Evolutionary conservation across 208 protist genomes (phyloP), one percentile per base, ranked within the genome.

Genomic region (Acanthamoeba triangularis): DNA sequence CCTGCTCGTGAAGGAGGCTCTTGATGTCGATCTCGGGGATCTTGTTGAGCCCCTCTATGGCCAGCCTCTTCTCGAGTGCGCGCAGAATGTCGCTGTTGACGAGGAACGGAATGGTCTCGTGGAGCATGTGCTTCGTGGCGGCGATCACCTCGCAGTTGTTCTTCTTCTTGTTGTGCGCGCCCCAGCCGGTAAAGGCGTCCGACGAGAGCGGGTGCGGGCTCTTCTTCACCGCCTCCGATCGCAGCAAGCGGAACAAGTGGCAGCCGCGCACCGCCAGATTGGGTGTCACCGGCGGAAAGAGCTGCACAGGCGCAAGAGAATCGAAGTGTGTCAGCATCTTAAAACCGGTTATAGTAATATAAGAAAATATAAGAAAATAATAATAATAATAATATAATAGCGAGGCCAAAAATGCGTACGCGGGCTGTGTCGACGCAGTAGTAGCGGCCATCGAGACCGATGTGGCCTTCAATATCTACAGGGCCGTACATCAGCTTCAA

Each of bases 401-500:
- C 10, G 11, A 52, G n/a, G 23, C 65, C 11, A 35, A 88, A 35
- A 74, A n/a, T 14, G 44, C 33, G 59, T 94, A 94, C 56, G 44
- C 90, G 90, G 44, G 90, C 90, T 8, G 90, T 94, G 28, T 94
- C 90, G 28, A 78, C 90, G 44, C 90, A 94, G 90, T 94, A 94
- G 33, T 94, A 94, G 37, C 90, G 37, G 16, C 65, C 65, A n/a
- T 91, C 84, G 35, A 56, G 59, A n/a, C 84, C 84, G 30, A 91
- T 61, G 59, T 78, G 90, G 25, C 90, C 82, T 78, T 94, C 90
- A 41, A 94, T 94, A 41, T 94, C 90, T 25, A 94, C 90, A 25
- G 90, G 90, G 25, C 90, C 90, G 67, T 80, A 94, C 56, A 94
- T 80, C n/a, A 94, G 67, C 30, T 94, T 94, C n/a, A 94, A 49